These are phyloP conservation scores for Fraxinus excelsior DNA, from an alignment of 257 asterid genomes.

Conservation along the genomic window DNA sequence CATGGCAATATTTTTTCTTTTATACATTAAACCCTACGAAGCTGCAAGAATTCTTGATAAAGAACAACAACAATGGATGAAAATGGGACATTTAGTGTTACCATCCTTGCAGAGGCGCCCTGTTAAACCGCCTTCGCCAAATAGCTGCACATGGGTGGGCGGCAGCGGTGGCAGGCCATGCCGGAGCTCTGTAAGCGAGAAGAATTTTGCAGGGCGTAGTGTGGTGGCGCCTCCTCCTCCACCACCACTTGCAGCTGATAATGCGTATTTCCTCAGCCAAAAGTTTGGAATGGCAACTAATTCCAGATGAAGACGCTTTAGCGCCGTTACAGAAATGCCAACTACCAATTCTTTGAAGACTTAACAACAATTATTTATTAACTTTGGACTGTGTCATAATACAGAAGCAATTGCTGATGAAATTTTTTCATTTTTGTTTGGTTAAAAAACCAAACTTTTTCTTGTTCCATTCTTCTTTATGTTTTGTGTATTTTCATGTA, in stretches of 20 bases:
- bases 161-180: conserved; percentile 38
- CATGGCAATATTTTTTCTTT: conserved; percentile 12
- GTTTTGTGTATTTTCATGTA: background rate
- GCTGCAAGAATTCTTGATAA: conserved; percentile 35
- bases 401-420: too few relatives aligned
- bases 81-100: conserved; percentile 31
- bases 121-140: conserved; percentile 39
- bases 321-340: background rate
- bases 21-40: conserved; percentile 21
- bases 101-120: conserved; percentile 36
- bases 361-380: background rate
- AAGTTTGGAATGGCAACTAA: conserved; percentile 40
- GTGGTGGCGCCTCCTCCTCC: conserved; percentile 2
- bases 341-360: too few relatives aligned
- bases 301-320: conserved; percentile 21
- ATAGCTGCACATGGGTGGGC: conserved; percentile 41
- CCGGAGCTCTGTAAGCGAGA: conserved; percentile 35
- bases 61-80: conserved; percentile 41
- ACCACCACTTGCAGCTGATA: background rate
- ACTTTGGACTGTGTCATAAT: too few relatives aligned
- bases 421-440: conserved; percentile 16
- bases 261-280: conserved; percentile 27
- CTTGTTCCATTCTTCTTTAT: conserved; percentile 3
- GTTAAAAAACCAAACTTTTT: conserved; percentile 5
- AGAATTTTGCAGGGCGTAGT: conserved; percentile 41